Conservation (phyloP, 2,329 filamentous ascomycete genomes). For the Ampelomyces quisqualis region DNA sequence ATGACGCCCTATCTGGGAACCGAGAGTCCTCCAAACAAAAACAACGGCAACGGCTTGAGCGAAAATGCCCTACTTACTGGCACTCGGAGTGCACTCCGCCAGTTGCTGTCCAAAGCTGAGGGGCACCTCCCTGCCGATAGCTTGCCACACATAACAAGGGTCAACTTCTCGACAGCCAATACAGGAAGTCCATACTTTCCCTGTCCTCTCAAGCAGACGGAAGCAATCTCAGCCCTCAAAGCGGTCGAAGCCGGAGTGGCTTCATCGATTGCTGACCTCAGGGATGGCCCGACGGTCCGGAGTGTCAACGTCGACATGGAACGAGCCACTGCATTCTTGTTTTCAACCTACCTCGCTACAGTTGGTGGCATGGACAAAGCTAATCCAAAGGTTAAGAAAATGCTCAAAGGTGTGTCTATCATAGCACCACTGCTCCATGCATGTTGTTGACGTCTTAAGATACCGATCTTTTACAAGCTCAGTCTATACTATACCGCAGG, state of each 20-base stretch:
- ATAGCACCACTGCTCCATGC: constrained; percentile 4
- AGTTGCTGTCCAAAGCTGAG: constrained; percentile 35
- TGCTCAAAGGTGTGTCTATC: constrained; percentile 43
- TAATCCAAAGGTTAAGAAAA: constrained; percentile 49
- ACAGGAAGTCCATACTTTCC: constrained; percentile 45
- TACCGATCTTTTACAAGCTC: constrained; percentile 69
- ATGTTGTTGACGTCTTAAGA: constrained; percentile 50
- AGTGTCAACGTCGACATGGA: constrained; percentile 56
- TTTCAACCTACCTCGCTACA: constrained; percentile 60
- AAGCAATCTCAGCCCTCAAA: constrained; percentile 58
- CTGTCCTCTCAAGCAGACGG: constrained; percentile 55
- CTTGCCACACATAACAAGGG: constrained; percentile 29
- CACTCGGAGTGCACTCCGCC: constrained; percentile 35
- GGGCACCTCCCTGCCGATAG: constrained; percentile 40
- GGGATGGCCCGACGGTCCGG: constrained; percentile 48
- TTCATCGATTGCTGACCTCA: constrained; percentile 59
- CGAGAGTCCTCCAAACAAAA: constrained; percentile 7
- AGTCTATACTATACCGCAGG: constrained; percentile 69
- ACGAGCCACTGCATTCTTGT: constrained; percentile 57
- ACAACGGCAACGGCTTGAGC: constrained; percentile 13
- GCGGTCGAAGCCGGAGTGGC: constrained; percentile 62
- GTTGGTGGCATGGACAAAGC: constrained; percentile 53
- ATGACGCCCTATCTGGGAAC: constrained; percentile 36
- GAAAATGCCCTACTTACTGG: constrained; percentile 37
- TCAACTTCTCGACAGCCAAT: constrained; percentile 41